Evolutionary conservation across 345 rosid genomes (phyloP).

Genomic region (Aurinia saxatilis): DNA sequence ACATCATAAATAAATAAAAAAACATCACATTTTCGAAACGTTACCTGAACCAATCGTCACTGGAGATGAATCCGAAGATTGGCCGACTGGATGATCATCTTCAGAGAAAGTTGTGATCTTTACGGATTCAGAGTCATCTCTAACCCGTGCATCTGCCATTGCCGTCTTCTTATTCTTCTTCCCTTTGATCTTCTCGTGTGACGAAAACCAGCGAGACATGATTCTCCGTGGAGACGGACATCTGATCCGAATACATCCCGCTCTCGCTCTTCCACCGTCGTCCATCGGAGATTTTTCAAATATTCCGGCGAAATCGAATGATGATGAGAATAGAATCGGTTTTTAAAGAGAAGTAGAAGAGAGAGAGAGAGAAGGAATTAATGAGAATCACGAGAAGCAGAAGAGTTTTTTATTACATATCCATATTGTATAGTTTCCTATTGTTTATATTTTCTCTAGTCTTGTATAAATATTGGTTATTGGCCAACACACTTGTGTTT

Average conservation of each 20-base stretch:
- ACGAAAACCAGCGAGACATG: constrained; percentile 16
- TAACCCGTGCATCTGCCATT: background rate
- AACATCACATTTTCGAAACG: background rate
- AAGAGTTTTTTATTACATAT: too few relatives aligned
- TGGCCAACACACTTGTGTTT: too few relatives aligned
- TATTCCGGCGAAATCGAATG: background rate
- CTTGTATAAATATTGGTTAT: too few relatives aligned
- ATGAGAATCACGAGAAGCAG: constrained; percentile 30
- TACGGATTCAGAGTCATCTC: background rate
- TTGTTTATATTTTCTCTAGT: too few relatives aligned
- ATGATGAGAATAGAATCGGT: background rate
- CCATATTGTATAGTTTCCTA: too few relatives aligned
- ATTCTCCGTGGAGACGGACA: constrained; percentile 12
- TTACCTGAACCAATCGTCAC: background rate
- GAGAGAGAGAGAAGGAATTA: constrained; percentile 1
- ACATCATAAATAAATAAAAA: too few relatives aligned
- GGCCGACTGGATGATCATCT: background rate
- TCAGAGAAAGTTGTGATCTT: background rate
- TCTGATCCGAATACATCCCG: constrained; percentile 20
- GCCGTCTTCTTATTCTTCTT: constrained; percentile 11
- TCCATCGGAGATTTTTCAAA: constrained; percentile 14
- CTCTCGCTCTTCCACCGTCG: constrained; percentile 12
- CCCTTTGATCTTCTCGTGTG: background rate
- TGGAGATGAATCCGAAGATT: background rate
- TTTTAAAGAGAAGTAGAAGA: background rate